Conservation (phyloP, 2,329 filamentous ascomycete species). For the Neobulgaria alba region DNA sequence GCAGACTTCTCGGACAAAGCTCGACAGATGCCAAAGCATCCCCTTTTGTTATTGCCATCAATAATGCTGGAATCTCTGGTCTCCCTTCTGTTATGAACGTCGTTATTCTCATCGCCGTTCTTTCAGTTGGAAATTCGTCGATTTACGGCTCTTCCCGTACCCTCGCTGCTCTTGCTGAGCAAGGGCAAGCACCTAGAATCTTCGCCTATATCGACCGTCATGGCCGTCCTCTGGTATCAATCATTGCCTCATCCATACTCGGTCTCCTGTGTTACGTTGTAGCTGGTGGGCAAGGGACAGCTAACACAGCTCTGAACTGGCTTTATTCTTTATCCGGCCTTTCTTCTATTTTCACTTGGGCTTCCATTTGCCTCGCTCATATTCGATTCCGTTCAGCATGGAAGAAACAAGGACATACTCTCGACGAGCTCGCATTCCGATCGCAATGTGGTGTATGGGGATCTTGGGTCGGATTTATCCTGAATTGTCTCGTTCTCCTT, state of each 20-base stretch:
- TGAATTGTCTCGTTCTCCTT: constrained; percentile 68
- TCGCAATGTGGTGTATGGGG: constrained; percentile 72
- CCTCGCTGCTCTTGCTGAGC: constrained; percentile 80
- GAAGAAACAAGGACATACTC: constrained; percentile 56
- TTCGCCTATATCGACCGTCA: constrained; percentile 75
- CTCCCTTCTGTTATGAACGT: constrained; percentile 87
- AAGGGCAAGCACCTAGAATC: constrained; percentile 69
- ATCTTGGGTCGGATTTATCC: constrained; percentile 68
- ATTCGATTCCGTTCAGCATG: constrained; percentile 87
- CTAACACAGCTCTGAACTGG: constrained; percentile 66
- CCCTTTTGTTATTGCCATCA: constrained; percentile 88
- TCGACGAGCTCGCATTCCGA: constrained; percentile 71
- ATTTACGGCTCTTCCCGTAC: constrained; percentile 89
- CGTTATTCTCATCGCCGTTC: constrained; percentile 84
- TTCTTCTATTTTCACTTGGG: constrained; percentile 71
- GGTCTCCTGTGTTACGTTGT: constrained; percentile 74
- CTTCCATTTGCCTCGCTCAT: constrained; percentile 79
- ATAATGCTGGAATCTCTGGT: constrained; percentile 70
- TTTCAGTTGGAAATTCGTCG: constrained; percentile 86
- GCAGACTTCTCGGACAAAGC: constrained; percentile 48
- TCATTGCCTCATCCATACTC: constrained; percentile 55
- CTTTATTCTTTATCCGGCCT: constrained; percentile 67
- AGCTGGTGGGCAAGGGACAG: constrained; percentile 40
- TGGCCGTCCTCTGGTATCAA: constrained; percentile 70
- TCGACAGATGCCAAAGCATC: constrained; percentile 58